A percentile compares a stretch with the other conserved stretches of the same genome.
phyloP scores from a whole-genome alignment of 2,329 filamentous ascomycete genomes.

The Arthrinium phaeospermum region DNA sequence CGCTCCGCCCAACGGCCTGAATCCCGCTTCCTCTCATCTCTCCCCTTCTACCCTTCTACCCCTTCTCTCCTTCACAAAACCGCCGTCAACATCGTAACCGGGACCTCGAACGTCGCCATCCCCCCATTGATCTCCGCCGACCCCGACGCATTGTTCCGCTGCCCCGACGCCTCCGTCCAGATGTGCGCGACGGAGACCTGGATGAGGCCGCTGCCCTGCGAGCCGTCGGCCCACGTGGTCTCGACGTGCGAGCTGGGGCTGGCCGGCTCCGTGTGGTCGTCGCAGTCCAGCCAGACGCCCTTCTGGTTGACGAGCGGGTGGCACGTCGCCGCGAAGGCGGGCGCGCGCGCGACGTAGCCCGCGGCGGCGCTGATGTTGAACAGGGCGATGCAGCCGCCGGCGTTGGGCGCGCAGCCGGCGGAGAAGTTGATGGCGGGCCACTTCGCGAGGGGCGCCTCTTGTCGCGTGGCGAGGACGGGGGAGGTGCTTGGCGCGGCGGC shows the following conservation, averaged over 20 bases:
- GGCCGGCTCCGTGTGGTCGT: slow-evolving; percentile 20
- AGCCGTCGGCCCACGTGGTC: slow-evolving; percentile 30
- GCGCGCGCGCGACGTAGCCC: slow-evolving; percentile 31
- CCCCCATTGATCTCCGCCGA: slow-evolving; percentile 14
- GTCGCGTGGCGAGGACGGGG: background rate
- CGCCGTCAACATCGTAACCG: background rate
- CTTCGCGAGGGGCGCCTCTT: slow-evolving; percentile 2
- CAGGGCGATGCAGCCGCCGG: slow-evolving; percentile 32
- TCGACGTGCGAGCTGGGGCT: slow-evolving; percentile 27
- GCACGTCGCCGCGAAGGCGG: slow-evolving; percentile 35
- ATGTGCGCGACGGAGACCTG: slow-evolving; percentile 29
- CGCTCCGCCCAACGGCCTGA: background rate
- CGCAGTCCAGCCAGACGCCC: slow-evolving; percentile 31
- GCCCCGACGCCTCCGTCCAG: slow-evolving; percentile 23
- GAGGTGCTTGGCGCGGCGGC: background rate
- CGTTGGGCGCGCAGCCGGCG: slow-evolving; percentile 33
- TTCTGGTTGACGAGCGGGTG: slow-evolving; percentile 33
- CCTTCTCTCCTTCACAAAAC: background rate
- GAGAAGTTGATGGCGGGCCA: slow-evolving; percentile 28
- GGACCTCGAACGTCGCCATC: background rate
- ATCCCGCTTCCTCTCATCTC: background rate
- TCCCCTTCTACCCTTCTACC: background rate
- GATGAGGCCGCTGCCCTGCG: slow-evolving; percentile 26
- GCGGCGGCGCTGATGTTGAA: slow-evolving; percentile 33
- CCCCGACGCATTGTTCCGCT: background rate